Base-by-base conservation (phyloP, 2,329 filamentous ascomycete genomes). In the Cercospora sesami region DNA sequence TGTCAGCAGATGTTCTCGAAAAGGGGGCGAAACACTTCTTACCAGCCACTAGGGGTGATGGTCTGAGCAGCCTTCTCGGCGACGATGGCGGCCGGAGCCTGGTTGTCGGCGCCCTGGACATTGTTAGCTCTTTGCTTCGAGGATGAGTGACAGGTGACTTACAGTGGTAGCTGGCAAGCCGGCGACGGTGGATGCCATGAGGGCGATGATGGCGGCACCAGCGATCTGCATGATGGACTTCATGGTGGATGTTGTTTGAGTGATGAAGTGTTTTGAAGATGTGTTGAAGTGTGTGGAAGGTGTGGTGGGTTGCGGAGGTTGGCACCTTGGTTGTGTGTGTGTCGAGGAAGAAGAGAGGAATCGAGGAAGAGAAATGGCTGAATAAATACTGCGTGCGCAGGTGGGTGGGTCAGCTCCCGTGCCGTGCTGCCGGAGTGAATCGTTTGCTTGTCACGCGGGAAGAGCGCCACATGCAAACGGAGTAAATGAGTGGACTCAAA, bases 41-140 rank as follows among this genome's bases (percentile, higher is more conserved):
- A 48, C 36, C 64, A 61, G 31, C 64, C 45, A 36, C 31, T 18
- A 18, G 39, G 55, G 21, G 16, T n/a, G 30, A 55, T 65, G 39
- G n/a, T 31, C 42, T 42, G 30, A 6, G 18, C 55, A 16, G 39
- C 42, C 12, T 18, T 18, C 30, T 23, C 31, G 28, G 28, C 39
- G 30, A 30, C 30, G n/a, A 18, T 14, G 18, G 23, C 28, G 6
- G 63, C 39, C 28, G 42, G 31, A 23, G 57, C 18, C 3, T 28
- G 28, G 42, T 60, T 21, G 14, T 53, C 48, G 57, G 45, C 42
- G 30, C 14, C 26, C 64, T 65, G n/a, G 9, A 10, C 16, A 14
- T 16, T 5, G 18, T 65, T 30, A 65, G 64, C 16, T 48, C 3
- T 21, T 10, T 45, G 14, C 9, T 12, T 12, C 31, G 8, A 16